Conservation (phyloP, 352 stramenopile genomes). For the Pythium graminicola region DNA sequence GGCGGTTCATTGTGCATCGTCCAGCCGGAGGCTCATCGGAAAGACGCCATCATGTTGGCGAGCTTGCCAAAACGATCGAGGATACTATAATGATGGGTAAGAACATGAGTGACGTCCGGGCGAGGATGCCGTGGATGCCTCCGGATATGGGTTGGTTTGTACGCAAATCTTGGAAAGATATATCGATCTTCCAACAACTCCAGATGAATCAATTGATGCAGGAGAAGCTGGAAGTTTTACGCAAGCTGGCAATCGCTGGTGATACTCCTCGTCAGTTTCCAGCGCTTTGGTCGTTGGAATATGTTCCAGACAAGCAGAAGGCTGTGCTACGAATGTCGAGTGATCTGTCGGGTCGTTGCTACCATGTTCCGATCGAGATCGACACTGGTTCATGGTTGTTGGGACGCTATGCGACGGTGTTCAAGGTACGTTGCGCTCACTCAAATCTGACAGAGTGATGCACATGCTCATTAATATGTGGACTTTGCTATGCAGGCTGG, state of each 20-base stretch:
- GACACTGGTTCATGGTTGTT: slow-evolving; percentile 8
- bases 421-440: slow-evolving; percentile 8
- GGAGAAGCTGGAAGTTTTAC: slow-evolving; percentile 15
- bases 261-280: slow-evolving; percentile 7
- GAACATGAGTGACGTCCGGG: not conserved
- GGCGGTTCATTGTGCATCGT: not conserved
- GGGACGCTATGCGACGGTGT: slow-evolving; percentile 9
- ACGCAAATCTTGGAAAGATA: slow-evolving; percentile 9
- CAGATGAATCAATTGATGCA: slow-evolving; percentile 10
- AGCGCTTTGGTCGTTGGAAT: slow-evolving; percentile 18
- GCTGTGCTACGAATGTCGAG: slow-evolving; percentile 12
- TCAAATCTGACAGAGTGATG: no score
- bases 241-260: slow-evolving; percentile 11
- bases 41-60: not conserved
- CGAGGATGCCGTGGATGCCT: slow-evolving; percentile 11
- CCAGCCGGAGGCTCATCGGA: not conserved
- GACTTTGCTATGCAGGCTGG: slow-evolving; percentile 1
- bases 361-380: slow-evolving; percentile 24
- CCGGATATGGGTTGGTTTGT: slow-evolving; percentile 16
- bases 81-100: not conserved
- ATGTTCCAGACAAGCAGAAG: not conserved
- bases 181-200: slow-evolving; percentile 3
- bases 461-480: no score
- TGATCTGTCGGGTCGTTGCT: slow-evolving; percentile 22
- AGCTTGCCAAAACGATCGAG: not conserved